These are phyloP conservation scores for Taiozyma sp. DNA, from an alignment of 1,139 yeast species.

Conservation along the genomic window DNA sequence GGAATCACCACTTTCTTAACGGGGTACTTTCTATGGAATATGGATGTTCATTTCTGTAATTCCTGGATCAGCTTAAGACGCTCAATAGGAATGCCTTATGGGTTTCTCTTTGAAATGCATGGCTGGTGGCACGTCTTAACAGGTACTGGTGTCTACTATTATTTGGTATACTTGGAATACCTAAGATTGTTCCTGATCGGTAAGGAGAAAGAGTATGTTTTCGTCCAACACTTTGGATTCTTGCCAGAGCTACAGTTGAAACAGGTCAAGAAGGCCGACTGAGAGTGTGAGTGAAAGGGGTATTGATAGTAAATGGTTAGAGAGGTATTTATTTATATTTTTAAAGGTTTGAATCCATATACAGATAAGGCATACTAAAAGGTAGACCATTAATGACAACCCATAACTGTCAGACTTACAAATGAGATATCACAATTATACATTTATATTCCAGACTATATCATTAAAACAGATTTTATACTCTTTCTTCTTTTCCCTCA, in stretches of 20 bases:
- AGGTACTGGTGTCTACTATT: slow-evolving; percentile 74
- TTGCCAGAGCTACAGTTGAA: slow-evolving; percentile 35
- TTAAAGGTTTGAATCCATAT: background rate
- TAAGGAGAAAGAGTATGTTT: slow-evolving; percentile 42
- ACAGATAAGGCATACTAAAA: too few species aligned
- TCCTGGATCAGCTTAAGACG: slow-evolving; percentile 60
- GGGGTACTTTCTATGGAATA: slow-evolving; percentile 81
- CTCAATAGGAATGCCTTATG: slow-evolving; percentile 77
- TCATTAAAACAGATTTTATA: background rate
- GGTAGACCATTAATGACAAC: too few species aligned
- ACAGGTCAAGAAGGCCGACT: background rate
- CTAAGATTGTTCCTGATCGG: slow-evolving; percentile 57
- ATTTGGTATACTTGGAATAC: slow-evolving; percentile 56
- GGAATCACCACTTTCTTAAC: slow-evolving; percentile 62
- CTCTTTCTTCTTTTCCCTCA: background rate
- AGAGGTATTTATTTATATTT: too few species aligned
- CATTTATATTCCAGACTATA: background rate
- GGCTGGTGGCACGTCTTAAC: slow-evolving; percentile 98
- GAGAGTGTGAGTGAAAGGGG: background rate
- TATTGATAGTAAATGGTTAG: too few species aligned
- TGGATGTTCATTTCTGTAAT: slow-evolving; percentile 79
- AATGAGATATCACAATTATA: too few species aligned
- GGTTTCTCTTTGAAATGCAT: slow-evolving; percentile 84
- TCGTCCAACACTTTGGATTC: slow-evolving; percentile 45
- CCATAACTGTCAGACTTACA: too few species aligned